Evolutionary conservation across 331 rosid genomes (phyloP).

Genomic region (Rosa hybrid): DNA sequence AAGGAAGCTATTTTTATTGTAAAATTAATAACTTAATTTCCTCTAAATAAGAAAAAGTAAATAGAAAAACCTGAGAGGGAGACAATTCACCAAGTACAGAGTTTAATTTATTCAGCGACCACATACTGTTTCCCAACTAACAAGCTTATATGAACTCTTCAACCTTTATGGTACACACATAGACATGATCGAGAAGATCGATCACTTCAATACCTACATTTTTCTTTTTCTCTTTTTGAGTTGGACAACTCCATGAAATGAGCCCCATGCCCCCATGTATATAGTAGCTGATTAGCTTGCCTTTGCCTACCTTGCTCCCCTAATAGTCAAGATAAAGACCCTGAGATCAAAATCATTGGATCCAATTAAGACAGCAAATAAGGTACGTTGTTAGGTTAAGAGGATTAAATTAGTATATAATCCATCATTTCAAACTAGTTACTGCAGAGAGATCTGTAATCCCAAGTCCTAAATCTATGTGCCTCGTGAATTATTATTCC

Average conservation of each 20-base stretch:
- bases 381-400: slow-evolving; percentile 40
- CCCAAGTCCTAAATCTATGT: slow-evolving; percentile 36
- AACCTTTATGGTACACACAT: slow-evolving; percentile 40
- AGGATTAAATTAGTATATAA: background rate
- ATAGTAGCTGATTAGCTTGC: slow-evolving; percentile 9
- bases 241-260: slow-evolving; percentile 31
- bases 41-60: background rate
- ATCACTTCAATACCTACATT: slow-evolving; percentile 30
- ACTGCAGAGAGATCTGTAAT: slow-evolving; percentile 36
- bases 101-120: background rate
- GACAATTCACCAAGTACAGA: background rate
- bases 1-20: background rate
- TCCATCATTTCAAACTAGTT: slow-evolving; percentile 22
- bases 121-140: slow-evolving; percentile 42
- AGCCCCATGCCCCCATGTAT: slow-evolving; percentile 29
- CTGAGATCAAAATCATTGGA: slow-evolving; percentile 61
- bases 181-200: slow-evolving; percentile 13
- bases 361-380: slow-evolving; percentile 51
- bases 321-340: slow-evolving; percentile 14
- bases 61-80: background rate
- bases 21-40: background rate
- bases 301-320: slow-evolving; percentile 1
- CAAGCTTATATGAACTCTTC: slow-evolving; percentile 28
- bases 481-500: slow-evolving; percentile 19
- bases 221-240: background rate